Conservation (phyloP, 192 early-diverging fungal genomes). For the Dissophora ornata region DNA sequence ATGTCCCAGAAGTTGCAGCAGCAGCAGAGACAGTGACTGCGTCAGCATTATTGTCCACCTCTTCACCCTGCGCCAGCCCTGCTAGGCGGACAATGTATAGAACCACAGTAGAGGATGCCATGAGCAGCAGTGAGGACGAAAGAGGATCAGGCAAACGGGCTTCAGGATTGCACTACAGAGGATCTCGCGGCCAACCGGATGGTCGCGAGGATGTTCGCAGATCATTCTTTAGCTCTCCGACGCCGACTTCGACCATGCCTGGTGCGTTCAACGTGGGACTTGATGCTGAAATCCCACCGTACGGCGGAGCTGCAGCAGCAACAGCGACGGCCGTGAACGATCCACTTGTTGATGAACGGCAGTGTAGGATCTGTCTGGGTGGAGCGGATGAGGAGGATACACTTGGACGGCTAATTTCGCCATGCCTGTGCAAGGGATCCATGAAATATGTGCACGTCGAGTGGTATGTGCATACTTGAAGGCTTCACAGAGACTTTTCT, state of each 20-base stretch:
- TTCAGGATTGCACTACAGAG: conserved; percentile 20
- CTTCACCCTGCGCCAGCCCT: neutral
- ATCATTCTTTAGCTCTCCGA: conserved; percentile 4
- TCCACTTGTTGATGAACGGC: conserved; percentile 52
- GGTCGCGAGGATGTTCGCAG: conserved; percentile 4
- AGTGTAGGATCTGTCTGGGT: conserved; percentile 66
- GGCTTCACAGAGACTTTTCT: neutral
- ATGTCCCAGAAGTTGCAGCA: neutral
- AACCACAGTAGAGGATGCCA: conserved; percentile 43
- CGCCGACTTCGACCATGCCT: conserved; percentile 35
- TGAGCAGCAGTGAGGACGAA: conserved; percentile 23
- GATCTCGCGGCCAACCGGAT: neutral
- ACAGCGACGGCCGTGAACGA: conserved; percentile 22
- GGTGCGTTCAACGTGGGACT: conserved; percentile 34
- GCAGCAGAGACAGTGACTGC: neutral
- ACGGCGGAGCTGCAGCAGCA: neutral
- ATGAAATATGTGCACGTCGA: conserved; percentile 65
- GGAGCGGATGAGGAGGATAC: conserved; percentile 61
- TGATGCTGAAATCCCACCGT: conserved; percentile 23
- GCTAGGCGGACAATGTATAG: conserved; percentile 9
- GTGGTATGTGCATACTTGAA: conserved; percentile 35
- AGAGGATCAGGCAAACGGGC: neutral
- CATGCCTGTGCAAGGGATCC: conserved; percentile 70
- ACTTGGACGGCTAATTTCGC: conserved; percentile 63
- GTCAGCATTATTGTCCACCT: neutral